Evolutionary conservation across 2,329 filamentous ascomycete genomes (phyloP), one percentile per base, ranked within the genome.

Genomic region (Pseudonectria foliicola): DNA sequence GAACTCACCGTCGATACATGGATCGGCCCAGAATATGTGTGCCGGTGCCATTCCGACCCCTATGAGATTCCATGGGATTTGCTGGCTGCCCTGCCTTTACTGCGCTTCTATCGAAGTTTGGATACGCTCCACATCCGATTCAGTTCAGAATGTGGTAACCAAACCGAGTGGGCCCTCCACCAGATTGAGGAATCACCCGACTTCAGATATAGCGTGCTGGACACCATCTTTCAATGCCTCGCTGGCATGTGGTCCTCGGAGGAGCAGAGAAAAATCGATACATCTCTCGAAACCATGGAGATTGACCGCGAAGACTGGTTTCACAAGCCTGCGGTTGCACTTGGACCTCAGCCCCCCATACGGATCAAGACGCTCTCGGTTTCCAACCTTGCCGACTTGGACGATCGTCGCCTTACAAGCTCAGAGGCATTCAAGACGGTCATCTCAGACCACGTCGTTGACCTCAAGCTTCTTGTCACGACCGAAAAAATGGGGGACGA

Each of bases 1-100:
- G 45, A 45, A 0, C 25, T 50, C 4, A 44, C 27, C 1, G 26
- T 47, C 2, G 45, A 51, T 1, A 46, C 45, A 3, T 41, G 31
- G 3, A 21, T 51, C 11, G 37, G 37, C 2, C 11, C 32, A 4
- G 25, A 34, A 0, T 46, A 33, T 6, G 2, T 30, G 1, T 47
- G 45, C 13, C 3, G 18, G 2, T 2, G 11, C 2, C 33, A 39
- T 13, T 4, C 14, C 0, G 11, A 15, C 8, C 5, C 5, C 0
- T 46, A 48, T 24, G 11, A 13, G 1, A 14, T 36, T 1, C 35
- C 39, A 0, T 2, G 2, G 0, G 6, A 25, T 0, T 48, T 51
- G 8, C 35, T 49, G 39, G 25, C 40, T 6, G 25, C 43, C 3
- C 18, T 47, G 12, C 34, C 38, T 10, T 44, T 34, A 13, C 3